Evolutionary conservation across 2,329 filamentous ascomycete species (phyloP), one percentile per base, ranked within the genome.

Genomic region (Tolypocladium capitatum): DNA sequence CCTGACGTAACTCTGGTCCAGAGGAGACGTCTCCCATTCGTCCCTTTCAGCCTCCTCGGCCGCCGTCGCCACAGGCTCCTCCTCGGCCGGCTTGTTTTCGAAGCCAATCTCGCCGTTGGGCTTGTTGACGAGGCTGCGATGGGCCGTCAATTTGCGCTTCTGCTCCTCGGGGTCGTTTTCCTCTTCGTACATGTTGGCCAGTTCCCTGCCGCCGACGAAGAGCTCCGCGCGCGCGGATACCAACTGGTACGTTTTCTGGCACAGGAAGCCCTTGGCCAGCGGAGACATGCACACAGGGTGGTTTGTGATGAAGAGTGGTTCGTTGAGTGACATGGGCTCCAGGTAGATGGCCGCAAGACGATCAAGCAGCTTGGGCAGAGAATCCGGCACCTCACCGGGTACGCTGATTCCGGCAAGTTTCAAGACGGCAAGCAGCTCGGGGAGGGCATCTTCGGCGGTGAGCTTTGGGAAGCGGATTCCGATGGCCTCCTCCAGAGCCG

Each of bases 151-250:
- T 65, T 98, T 98, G 48, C 77, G 73, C 42, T 86, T 76, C 68
- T 98, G 92, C 57, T 84, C 85, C 47, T 84, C 81, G 0, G 92
- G 92, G 46, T 87, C 86, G 64, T 98, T 98, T 63, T 98, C 92
- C 67, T 98, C 92, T 64, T 98, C 92, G 64, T 98, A 98, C 71
- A 91, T 94, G 65, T 98, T 98, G 51, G 91, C 87, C 31, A 95
- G 75, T 62, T 98, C 92, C 47, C 80, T 79, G 36, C 84, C 81
- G 45, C 79, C 69, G 52, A 94, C 78, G 66, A 94, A 95, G 21
- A 95, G 76, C 66, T 96, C 90, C 0, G 85, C 86, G 6, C 90
- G 82, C 1, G 87, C 86, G 1, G 88, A 84, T 1, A 95, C 80
- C 9, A 76, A 66, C 61, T 96, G 90, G 14, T 74, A 72, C 0